These are phyloP conservation scores for Aspergillus candidus DNA, from an alignment of 2,329 filamentous ascomycete species.

Conservation along the genomic window DNA sequence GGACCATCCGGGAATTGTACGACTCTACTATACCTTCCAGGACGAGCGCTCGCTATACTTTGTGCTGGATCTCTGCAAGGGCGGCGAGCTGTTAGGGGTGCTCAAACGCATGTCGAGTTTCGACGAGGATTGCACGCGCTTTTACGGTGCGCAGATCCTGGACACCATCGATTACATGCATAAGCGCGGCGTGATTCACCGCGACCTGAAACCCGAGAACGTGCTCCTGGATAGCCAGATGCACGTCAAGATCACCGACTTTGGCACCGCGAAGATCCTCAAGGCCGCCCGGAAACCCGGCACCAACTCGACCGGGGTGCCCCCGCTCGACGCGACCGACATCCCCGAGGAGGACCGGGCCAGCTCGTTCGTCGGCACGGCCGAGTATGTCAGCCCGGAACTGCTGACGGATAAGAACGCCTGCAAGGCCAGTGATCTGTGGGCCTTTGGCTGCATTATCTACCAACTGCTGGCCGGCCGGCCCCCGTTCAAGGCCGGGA, in stretches of 20 bases:
- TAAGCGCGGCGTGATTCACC: conserved; percentile 87
- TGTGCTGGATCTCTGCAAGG: conserved; percentile 86
- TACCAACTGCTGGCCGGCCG: conserved; percentile 94
- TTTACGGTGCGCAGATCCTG: conserved; percentile 92
- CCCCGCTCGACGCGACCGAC: conserved; percentile 46
- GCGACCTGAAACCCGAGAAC: conserved; percentile 95
- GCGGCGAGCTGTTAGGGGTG: conserved; percentile 85
- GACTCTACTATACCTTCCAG: conserved; percentile 97
- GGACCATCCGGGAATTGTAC: conserved; percentile 92
- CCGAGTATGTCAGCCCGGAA: conserved; percentile 96
- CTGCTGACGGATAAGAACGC: conserved; percentile 94
- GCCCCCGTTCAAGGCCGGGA: conserved; percentile 91
- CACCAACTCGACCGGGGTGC: conserved; percentile 42
- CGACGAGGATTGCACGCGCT: conserved; percentile 86
- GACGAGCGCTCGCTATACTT: conserved; percentile 96
- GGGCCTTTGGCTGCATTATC: conserved; percentile 97
- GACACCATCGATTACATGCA: conserved; percentile 99
- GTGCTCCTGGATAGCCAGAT: conserved; percentile 91
- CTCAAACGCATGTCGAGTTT: conserved; percentile 93
- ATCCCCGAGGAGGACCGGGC: conserved; percentile 64
- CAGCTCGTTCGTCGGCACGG: conserved; percentile 93
- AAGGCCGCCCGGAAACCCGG: conserved; percentile 48
- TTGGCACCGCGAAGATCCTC: conserved; percentile 94
- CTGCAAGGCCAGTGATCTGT: conserved; percentile 94
- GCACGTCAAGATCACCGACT: conserved; percentile 98